Conservation (phyloP, 257 asterid species). For the Datura wrightii region DNA sequence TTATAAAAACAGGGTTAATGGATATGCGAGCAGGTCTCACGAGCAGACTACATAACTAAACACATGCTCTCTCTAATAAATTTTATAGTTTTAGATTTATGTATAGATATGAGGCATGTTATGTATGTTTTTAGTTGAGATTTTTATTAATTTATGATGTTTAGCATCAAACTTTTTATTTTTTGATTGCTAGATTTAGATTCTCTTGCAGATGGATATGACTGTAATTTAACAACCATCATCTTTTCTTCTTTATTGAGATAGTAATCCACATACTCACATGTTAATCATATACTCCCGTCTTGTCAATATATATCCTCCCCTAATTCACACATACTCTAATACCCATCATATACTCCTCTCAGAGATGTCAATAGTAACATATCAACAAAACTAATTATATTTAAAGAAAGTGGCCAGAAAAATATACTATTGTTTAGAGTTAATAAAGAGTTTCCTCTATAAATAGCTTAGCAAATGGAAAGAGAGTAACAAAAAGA, state of each 20-base stretch:
- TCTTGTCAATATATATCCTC: not conserved
- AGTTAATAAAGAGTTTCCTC: not conserved
- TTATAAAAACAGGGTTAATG: not conserved
- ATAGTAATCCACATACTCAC: not conserved
- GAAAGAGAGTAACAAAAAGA: too few species aligned
- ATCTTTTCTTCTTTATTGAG: not conserved
- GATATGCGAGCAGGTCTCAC: not conserved
- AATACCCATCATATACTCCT: not conserved
- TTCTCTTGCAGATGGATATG: conserved; percentile 11
- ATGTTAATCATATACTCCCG: not conserved
- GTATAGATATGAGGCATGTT: conserved; percentile 17
- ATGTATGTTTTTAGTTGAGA: conserved; percentile 8
- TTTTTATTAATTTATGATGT: not conserved
- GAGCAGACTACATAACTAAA: not conserved
- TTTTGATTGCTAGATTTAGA: conserved; percentile 18
- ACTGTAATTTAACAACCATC: not conserved
- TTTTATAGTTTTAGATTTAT: not conserved
- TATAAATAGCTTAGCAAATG: not conserved
- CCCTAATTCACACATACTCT: not conserved
- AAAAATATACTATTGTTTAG: not conserved
- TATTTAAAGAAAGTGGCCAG: not conserved
- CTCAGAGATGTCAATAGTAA: not conserved
- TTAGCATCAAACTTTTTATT: conserved; percentile 1
- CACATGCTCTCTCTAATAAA: not conserved
- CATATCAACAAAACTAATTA: not conserved